Evolutionary conservation across 805 yeast genomes (phyloP), one percentile per base, ranked within the genome.

Genomic region (Starmera dryadoides): DNA sequence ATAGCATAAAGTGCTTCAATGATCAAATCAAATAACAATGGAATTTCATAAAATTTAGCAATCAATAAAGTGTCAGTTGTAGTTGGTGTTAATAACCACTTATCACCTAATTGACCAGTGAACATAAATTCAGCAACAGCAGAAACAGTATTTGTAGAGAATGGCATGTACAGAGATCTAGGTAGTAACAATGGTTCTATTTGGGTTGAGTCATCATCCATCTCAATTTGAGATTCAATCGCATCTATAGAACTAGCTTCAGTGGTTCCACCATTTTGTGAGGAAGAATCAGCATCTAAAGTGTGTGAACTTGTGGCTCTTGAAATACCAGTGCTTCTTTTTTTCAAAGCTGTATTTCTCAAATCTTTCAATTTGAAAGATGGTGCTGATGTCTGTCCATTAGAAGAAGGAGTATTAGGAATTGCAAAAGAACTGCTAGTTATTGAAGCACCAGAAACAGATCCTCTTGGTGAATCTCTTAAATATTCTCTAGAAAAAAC

Each of bases 21-120:
- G 36, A 83, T 74, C 50, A 83, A 64, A 49, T 81, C 87, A 54
- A 80, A 81, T 21, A 85, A 62, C 37, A 84, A 60, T 2, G 91
- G 89, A 19, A 84, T 68, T 43, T 80, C 81, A 52, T 78, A 82
- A 43, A 75, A 68, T 48, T 80, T 79, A 3, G 89, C 70, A 50
- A 80, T 67, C 26, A 78, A 56, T 46, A 83, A 63, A 35, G 79
- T 68, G 46, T 82, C 87, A 30, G 82, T 64, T 0, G 83, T 73
- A 0, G 84, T 78, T 0, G 93, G 91, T 2, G 74, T 65, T 30
- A 84, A 59, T n/a, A 69, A 59, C 91, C 91, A 83, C 48, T 74
- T 79, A 38, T 80, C 76, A 20, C 86, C 86, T 18, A 85, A 75
- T 56, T 83, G 88, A 1, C 93, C 94, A 5, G 89, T 84, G 50